These are phyloP conservation scores for Paratinospora sagittata DNA, from an alignment of 164 flowering plant genomes.

Conservation along the genomic window DNA sequence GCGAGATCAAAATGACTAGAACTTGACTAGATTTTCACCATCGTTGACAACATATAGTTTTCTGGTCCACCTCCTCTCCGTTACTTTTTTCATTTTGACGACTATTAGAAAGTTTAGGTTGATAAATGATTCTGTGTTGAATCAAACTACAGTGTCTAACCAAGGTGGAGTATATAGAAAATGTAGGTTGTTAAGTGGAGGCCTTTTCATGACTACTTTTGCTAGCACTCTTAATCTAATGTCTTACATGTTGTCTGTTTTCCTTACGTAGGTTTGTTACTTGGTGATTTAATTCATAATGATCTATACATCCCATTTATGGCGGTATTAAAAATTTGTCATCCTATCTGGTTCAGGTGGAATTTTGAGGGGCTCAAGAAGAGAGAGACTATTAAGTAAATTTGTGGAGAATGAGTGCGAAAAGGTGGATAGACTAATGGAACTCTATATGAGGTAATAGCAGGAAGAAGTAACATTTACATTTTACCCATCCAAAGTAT, in stretches of 20 bases:
- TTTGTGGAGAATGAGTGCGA: constrained; percentile 93
- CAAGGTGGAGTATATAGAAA: no score
- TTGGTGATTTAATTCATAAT: background rate
- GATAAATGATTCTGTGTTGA: background rate
- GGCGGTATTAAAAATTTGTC: background rate
- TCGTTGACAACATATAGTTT: no score
- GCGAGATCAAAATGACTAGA: no score
- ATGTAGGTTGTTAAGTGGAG: background rate
- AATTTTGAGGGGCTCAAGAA: constrained; percentile 79
- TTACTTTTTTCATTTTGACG: no score
- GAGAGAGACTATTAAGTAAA: constrained; percentile 87
- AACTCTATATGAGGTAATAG: constrained; percentile 74
- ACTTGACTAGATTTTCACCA: no score
- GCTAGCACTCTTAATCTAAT: background rate
- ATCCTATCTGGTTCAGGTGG: constrained; percentile 49
- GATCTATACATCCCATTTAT: background rate
- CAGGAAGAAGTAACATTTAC: background rate
- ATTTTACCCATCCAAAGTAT: background rate
- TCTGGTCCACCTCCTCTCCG: no score
- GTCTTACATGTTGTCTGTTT: background rate
- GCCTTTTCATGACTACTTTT: background rate
- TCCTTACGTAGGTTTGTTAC: background rate
- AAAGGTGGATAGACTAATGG: constrained; percentile 97
- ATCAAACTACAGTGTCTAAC: background rate
- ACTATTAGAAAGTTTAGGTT: no score